Evolutionary conservation across 495 filamentous ascomycete species (phyloP).

Genomic region (Penicillium diatomitis): DNA sequence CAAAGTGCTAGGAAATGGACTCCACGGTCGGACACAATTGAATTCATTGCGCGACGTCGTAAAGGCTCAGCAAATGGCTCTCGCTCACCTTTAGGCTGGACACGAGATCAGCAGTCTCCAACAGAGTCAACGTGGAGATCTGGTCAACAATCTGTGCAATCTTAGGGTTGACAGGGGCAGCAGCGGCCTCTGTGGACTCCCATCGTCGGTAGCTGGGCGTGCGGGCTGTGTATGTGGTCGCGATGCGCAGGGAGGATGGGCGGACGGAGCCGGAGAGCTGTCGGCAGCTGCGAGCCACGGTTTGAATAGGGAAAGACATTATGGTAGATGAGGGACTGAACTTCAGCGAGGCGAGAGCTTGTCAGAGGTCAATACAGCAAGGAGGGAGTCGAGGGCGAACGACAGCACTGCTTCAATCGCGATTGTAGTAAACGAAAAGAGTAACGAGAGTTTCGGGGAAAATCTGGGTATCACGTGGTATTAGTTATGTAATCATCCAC

Average conservation of each 20-base stretch:
- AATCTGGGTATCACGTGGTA: conserved; percentile 33
- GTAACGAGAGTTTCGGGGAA: conserved; percentile 23
- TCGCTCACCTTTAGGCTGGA: conserved; percentile 73
- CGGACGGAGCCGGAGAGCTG: conserved; percentile 37
- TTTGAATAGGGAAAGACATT: conserved; percentile 37
- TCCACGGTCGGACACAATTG: background rate
- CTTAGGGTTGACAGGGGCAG: conserved; percentile 64
- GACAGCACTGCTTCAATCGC: conserved; percentile 12
- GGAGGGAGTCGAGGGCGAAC: conserved; percentile 5
- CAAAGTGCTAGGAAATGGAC: background rate
- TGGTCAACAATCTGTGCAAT: conserved; percentile 90
- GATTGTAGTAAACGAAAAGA: conserved; percentile 12
- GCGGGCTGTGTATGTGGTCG: conserved; percentile 36
- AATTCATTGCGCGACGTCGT: conserved; percentile 1
- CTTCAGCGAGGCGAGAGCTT: conserved; percentile 5
- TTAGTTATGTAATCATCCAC: conserved; percentile 6
- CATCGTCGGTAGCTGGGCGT: conserved; percentile 35
- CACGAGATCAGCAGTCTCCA: conserved; percentile 95
- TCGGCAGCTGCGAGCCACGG: conserved; percentile 39
- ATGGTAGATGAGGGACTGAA: conserved; percentile 6
- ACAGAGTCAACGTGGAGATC: conserved; percentile 91
- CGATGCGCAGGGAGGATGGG: conserved; percentile 37
- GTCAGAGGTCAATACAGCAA: conserved; percentile 2
- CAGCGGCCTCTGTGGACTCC: conserved; percentile 47
- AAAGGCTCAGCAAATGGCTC: background rate